These are phyloP conservation scores for Leishmania lainsoni DNA, from an alignment of 208 protist species.

Conservation along the genomic window DNA sequence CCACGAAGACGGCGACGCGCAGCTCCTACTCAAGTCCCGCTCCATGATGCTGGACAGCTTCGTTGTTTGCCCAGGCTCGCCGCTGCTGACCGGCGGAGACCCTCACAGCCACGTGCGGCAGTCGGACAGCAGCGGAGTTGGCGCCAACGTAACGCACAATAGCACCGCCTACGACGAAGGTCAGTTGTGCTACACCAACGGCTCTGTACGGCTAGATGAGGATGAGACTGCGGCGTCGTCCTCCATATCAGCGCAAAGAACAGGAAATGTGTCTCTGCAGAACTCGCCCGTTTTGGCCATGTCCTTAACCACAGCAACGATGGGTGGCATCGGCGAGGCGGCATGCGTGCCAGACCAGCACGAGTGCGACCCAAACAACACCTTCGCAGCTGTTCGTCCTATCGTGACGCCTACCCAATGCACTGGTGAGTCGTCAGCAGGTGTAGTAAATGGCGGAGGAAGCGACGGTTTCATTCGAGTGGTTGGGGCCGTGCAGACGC, in stretches of 20 bases:
- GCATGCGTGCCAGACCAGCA: constrained; percentile 12
- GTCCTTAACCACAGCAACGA: neutral
- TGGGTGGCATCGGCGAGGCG: neutral
- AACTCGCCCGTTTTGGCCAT: constrained; percentile 8
- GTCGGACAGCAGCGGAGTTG: neutral
- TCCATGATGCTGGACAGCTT: constrained; percentile 41
- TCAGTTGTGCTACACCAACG: too few relatives aligned
- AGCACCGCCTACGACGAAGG: constrained; percentile 2
- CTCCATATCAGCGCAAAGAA: too few relatives aligned
- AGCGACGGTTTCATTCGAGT: neutral
- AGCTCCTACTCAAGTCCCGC: constrained; percentile 19
- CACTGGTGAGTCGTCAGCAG: neutral
- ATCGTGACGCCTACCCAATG: neutral
- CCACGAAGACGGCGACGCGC: constrained; percentile 15
- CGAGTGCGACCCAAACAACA: neutral
- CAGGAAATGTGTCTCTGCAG: neutral
- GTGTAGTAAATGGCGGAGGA: neutral
- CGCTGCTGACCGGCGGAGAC: neutral
- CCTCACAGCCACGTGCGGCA: neutral
- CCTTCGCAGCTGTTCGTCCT: neutral
- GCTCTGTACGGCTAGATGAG: neutral
- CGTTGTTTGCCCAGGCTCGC: constrained; percentile 25
- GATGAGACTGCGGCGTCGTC: neutral
- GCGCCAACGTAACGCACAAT: neutral
- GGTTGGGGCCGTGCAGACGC: constrained; percentile 8